Base-by-base conservation (phyloP, 116 monocot species). In the Posidonia oceanica region DNA sequence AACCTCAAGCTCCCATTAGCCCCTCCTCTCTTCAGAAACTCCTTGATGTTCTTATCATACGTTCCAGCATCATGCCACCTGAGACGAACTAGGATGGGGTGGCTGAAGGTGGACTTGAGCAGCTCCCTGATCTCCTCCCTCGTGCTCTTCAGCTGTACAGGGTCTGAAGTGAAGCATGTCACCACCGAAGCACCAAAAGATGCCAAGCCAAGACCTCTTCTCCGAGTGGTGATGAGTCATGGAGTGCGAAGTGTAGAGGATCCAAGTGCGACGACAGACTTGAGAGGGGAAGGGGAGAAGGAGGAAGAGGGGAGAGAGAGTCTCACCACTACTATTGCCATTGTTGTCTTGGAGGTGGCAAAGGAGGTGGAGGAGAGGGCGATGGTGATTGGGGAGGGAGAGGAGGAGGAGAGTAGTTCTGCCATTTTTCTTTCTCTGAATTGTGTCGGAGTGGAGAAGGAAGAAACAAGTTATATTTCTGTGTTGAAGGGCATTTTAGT, bases 1-100 rank as follows among this genome's bases (percentile, higher is more conserved):
- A 83, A 95, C 57, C 91, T 78, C 74, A 95, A 67, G 66, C 95
- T 95, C 77, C 91, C 95, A 81, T 91, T 86, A 64, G 95, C 95
- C 75, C 95, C 95, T 22, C 95, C 95, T 73, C 91, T 71, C 69
- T 83, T 78, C 91, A 69, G 95, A 51, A 29, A 29, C 29, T 29
- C 29, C 29, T 29, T 1, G 29, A 29, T 29, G 29, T 29, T 29
- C 29, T 29, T 29, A 29, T 29, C 29, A 29, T 29, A 29, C 29
- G 29, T 29, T 29, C 29, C 29, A 29, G 1, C 29, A 83, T 95
- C 95, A 78, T 95, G 95, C 95, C 95, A 95, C 57, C 95, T 91
- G 20, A 95, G 78, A 4, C 95, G 88, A 77, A 72, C 72, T 48
- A 72, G 51, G 59, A 94, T 91, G 2, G 94, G 91, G 74, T 94